Percentiles rank a stretch among this genome's conserved stretches.
Conservation (phyloP, 306 rosid species). For the Quillaja saponaria region DNA sequence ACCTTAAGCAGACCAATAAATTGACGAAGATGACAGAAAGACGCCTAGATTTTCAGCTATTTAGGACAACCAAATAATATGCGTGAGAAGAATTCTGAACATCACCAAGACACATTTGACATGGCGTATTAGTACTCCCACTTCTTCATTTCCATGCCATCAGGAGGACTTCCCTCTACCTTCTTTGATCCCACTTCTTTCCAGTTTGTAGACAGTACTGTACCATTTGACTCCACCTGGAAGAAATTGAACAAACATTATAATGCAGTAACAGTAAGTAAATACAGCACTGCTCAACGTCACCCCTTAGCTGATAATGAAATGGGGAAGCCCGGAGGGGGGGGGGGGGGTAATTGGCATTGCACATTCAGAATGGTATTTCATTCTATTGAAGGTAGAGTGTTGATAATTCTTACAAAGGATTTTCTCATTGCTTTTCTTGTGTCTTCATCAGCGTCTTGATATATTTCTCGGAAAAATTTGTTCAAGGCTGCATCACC, state of each 20-base stretch:
- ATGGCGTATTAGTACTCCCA: constrained; percentile 58
- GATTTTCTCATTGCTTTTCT: constrained; percentile 93
- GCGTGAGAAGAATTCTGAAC: constrained; percentile 26
- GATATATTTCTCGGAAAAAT: constrained; percentile 81
- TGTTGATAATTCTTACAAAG: constrained; percentile 56
- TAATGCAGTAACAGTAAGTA: no score
- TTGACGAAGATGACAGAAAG: no score
- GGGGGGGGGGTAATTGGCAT: background rate
- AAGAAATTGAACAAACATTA: constrained; percentile 1
- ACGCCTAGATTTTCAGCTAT: background rate
- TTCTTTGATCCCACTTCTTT: constrained; percentile 90
- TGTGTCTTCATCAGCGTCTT: constrained; percentile 93
- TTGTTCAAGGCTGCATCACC: constrained; percentile 96
- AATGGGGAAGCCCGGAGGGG: no score
- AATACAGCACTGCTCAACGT: background rate
- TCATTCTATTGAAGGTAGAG: constrained; percentile 3
- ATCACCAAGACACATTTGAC: constrained; percentile 17
- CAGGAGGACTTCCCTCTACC: constrained; percentile 96
- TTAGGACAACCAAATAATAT: background rate
- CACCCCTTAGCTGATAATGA: background rate
- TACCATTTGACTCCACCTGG: constrained; percentile 89
- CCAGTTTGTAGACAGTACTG: constrained; percentile 95
- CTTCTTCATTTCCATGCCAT: constrained; percentile 94
- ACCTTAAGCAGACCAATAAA: background rate
- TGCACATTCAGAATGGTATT: background rate